Base-by-base conservation (phyloP, 1,284 basidiomycete genomes). In the Porphyrellus sp. region DNA sequence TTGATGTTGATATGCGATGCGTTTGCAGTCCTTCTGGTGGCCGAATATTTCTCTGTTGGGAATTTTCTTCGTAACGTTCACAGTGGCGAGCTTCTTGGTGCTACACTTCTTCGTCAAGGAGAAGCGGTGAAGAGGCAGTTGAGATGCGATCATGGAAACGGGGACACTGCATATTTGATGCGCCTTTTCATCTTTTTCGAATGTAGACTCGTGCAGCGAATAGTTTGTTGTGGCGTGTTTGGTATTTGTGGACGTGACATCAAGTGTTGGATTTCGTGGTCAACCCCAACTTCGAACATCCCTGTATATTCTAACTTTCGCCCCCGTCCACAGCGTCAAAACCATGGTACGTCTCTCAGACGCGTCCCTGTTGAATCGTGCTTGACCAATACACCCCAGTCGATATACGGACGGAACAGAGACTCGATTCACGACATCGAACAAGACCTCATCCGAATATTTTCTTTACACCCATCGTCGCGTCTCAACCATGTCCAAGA, bases 71-170 rank as follows among this genome's bases (percentile, higher is more conserved):
- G 84, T 80, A 30, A 70, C 77, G 2, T 93, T 93, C 70, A 90
- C 87, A 4, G 63, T 81, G 5, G 73, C 78, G 20, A 93, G 91
- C 66, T 97, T 83, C 70, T 61, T 93, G 44, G 85, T 85, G 31
- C 75, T 98, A 20, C 90, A 96, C 63, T 82, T 87, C 67, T 92
- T 88, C 63, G 94, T 97, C 49, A 91, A 90, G 72, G 94, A 98
- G 76, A 85, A 85, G 72, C 82, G 94, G 65, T 97, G 69, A 71
- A 23, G 12, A 18, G 30, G 30, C 23, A 40, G 48, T 43, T 25
- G 45, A 51, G 56, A 40, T 31, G 42, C 9, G 13, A 24, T 33
- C 43, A 41, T 58, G 52, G 57, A 60, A 28, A 49, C 25, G 6
- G 34, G 9, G 31, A 40, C 46, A 28, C 39, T 42, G 39, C 31